phyloP scores from a whole-genome alignment of 148 eudicot species.

The Simmondsia chinensis region DNA sequence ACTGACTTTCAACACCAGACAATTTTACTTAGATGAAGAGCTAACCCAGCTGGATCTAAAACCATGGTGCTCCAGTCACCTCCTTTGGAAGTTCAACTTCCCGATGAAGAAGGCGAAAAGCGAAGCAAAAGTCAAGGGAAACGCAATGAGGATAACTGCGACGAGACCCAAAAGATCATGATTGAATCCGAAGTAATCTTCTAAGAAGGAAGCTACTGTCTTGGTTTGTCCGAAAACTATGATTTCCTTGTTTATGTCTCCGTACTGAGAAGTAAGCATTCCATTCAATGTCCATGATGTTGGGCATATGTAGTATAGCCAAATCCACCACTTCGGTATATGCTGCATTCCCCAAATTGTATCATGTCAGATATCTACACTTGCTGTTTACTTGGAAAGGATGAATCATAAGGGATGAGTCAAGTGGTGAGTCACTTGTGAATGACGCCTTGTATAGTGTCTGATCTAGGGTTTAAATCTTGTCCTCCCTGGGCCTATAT shows the following conservation, averaged over 20 bases:
- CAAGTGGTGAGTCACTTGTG: too few species aligned
- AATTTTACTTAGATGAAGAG: too few species aligned
- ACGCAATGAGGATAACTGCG: conserved; percentile 33
- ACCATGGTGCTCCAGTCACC: too few species aligned
- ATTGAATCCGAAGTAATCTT: conserved; percentile 52
- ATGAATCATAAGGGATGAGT: too few species aligned
- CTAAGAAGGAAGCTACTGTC: conserved; percentile 37
- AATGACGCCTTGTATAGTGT: too few species aligned
- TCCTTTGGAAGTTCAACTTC: conserved; percentile 66
- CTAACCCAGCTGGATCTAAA: too few species aligned
- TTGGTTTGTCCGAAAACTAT: conserved; percentile 32
- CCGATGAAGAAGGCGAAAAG: conserved; percentile 48
- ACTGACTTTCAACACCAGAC: too few species aligned
- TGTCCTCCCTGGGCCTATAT: too few species aligned
- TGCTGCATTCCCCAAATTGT: too few species aligned
- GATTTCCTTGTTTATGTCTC: conserved; percentile 39
- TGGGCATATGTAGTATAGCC: conserved; percentile 59
- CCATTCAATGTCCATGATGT: conserved; percentile 63
- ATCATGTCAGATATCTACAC: too few species aligned
- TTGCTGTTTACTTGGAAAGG: too few species aligned
- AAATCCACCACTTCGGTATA: conserved; percentile 73
- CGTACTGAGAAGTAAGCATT: conserved; percentile 59
- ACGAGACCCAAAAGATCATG: conserved; percentile 38
- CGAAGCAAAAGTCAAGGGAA: conserved; percentile 49
- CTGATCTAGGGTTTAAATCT: too few species aligned